Base-by-base conservation (phyloP, 371 early-diverging fungal species). In the Sporodiniella umbellata region DNA sequence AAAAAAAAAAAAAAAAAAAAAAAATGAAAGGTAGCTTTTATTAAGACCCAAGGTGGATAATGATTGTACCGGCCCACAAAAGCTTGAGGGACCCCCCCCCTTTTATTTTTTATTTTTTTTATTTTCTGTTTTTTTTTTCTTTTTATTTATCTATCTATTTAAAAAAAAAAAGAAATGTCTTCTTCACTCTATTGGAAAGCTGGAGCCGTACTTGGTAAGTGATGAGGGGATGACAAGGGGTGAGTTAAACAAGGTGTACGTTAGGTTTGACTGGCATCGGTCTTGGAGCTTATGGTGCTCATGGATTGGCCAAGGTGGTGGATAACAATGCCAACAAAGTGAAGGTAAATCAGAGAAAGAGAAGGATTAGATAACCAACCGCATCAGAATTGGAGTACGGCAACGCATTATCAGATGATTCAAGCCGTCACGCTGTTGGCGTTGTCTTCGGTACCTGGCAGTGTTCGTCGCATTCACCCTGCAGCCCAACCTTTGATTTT, bases 201-300 rank as follows among this genome's bases (percentile, higher is more conserved):
- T 35, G 79, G 70, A 17, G 54, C 64, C 21, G n/a, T 75, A 28
- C 38, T 81, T 35, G 79, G 79, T 79, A 75, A 53, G 8, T n/a
- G 18, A 21, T 22, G n/a, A n/a, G n/a, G n/a, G n/a, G n/a, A n/a
- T n/a, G n/a, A n/a, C n/a, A n/a, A n/a, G n/a, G n/a, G n/a, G n/a
- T n/a, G n/a, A n/a, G n/a, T n/a, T n/a, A n/a, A n/a, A n/a, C n/a
- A n/a, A n/a, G n/a, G n/a, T n/a, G n/a, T n/a, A n/a, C 10, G 3
- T 18, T 53, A 83, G 90, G 91, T n/a, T 74, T 80, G 2, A 53
- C 85, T 11, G 89, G 84, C 37, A 75, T 90, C 28, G 78, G 71
- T 26, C 65, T 85, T 10, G 86, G 89, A 14, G 89, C 92, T 7
- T 89, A 75, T 68, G 91, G 92, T 30, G 75, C 88, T 0, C 92